Evolutionary conservation across 768 basidiomycete species (phyloP), one percentile per base, ranked within the genome.

Genomic region (Ramaria sp.): DNA sequence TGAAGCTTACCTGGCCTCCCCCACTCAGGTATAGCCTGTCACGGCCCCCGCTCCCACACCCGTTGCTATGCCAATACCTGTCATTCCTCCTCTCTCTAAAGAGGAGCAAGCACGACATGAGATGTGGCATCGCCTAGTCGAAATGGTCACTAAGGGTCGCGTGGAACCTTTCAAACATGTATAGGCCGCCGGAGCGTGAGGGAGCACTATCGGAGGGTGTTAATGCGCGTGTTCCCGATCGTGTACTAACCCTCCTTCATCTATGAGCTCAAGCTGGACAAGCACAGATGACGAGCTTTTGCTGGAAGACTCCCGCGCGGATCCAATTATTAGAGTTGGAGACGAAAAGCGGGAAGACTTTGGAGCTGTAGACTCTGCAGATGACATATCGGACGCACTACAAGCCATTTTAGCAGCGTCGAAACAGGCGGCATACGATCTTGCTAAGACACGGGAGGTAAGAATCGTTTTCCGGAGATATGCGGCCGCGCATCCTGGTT

Each of bases 401-500:
- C 59, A 59, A 13, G 54, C 68, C 39, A 53, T 9, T 4, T 49
- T 27, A 30, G 60, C 63, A 51, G 75, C 73, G 15, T 66, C 71
- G 13, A 71, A 76, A 3, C 81, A 83, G 54, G 84, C 84, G 0
- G 90, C 95, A 1, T 99, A 96, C 70, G 91, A 98, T 63, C 70
- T 95, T 6, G 83, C 91, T 7, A 72, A 78, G n/a, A 81, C 80
- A 5, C 83, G 84, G 50, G 76, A 66, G 0, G 78, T 89, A 1
- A 82, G 96, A 13, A 87, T 95, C 67, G 78, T 91, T 50, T 98
- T 96, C 70, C 81, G 96, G 31, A 83, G 93, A 3, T 79, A 80
- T 60, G 91, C 92, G 0, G 84, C 80, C 22, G 76, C 79, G 9
- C 79, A 93, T 66, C 86, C 89, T 0, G 90, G 88, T 43, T 82